These are phyloP conservation scores for Parastagonospora avenae DNA, from an alignment of 2,329 filamentous ascomycete genomes.

Conservation along the genomic window DNA sequence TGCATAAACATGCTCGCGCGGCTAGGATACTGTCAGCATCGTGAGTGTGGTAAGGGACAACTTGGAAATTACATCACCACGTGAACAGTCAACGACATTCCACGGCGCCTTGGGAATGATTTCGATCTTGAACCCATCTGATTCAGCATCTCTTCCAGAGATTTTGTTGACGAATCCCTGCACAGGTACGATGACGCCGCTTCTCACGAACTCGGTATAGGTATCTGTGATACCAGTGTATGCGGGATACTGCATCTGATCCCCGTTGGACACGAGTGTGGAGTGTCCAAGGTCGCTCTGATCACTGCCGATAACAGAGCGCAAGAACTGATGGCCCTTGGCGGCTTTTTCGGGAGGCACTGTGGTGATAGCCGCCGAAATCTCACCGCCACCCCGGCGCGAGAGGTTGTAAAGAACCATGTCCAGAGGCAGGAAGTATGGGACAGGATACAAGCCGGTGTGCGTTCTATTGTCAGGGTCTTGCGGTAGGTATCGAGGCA, in stretches of 20 bases:
- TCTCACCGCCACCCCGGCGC: conserved; percentile 61
- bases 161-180: conserved; percentile 44
- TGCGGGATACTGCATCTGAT: conserved; percentile 58
- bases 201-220: conserved; percentile 76
- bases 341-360: conserved; percentile 64
- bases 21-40: conserved; percentile 1
- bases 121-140: conserved; percentile 4
- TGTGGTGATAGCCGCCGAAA: conserved; percentile 69
- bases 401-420: conserved; percentile 72
- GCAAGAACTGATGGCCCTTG: conserved; percentile 57
- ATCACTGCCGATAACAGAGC: conserved; percentile 51
- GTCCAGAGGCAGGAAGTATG: conserved; percentile 73
- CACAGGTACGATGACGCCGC: conserved; percentile 54
- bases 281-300: conserved; percentile 48
- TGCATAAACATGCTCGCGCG: conserved; percentile 10
- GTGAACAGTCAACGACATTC: not conserved
- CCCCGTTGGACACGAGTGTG: conserved; percentile 48
- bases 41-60: conserved; percentile 5
- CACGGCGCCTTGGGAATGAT: conserved; percentile 21
- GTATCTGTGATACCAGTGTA: conserved; percentile 73
- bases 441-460: conserved; percentile 48
- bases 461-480: conserved; percentile 23
- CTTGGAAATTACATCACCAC: conserved; percentile 7
- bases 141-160: conserved; percentile 1
- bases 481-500: conserved; percentile 60